Conservation (phyloP, 306 rosid species). For the Prunus salicina region DNA sequence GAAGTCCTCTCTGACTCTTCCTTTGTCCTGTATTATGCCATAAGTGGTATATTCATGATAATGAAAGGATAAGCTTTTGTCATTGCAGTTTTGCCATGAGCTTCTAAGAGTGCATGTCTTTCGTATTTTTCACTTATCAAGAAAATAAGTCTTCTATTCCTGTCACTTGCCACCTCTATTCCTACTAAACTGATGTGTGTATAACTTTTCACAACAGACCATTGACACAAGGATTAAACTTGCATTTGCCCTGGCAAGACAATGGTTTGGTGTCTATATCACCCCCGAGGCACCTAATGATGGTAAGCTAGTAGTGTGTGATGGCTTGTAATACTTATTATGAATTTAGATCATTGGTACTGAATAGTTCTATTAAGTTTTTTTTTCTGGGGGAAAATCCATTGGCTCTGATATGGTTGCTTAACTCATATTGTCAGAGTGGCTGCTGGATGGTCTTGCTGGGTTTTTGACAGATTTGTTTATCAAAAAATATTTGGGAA, state of each 20-base stretch:
- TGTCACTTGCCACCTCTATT: not conserved
- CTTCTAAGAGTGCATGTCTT: conserved; percentile 5
- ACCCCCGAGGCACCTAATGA: conserved; percentile 84
- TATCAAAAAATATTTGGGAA: conserved; percentile 82
- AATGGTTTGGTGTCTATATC: conserved; percentile 97
- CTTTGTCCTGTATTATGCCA: not conserved
- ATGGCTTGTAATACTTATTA: not conserved
- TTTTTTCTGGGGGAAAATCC: not conserved
- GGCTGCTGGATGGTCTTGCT: conserved; percentile 98
- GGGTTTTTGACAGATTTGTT: conserved; percentile 83
- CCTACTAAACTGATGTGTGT: conserved; percentile 10
- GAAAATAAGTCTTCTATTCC: not conserved
- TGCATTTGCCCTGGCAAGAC: conserved; percentile 88
- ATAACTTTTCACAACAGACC: conserved; percentile 56
- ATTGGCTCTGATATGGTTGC: conserved; percentile 25
- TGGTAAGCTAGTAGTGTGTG: conserved; percentile 45
- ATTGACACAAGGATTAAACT: conserved; percentile 86
- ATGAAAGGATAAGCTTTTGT: not conserved
- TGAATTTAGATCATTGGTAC: conserved; percentile 1
- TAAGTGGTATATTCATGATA: not conserved
- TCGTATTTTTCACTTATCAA: not conserved
- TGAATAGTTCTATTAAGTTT: conserved; percentile 1
- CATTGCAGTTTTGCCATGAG: not conserved
- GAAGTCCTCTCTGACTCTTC: not conserved
- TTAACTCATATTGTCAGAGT: conserved; percentile 55